Evolutionary conservation across 2,329 filamentous ascomycete genomes (phyloP), one percentile per base, ranked within the genome.

Genomic region (Stachybotrys chlorohalonatus): DNA sequence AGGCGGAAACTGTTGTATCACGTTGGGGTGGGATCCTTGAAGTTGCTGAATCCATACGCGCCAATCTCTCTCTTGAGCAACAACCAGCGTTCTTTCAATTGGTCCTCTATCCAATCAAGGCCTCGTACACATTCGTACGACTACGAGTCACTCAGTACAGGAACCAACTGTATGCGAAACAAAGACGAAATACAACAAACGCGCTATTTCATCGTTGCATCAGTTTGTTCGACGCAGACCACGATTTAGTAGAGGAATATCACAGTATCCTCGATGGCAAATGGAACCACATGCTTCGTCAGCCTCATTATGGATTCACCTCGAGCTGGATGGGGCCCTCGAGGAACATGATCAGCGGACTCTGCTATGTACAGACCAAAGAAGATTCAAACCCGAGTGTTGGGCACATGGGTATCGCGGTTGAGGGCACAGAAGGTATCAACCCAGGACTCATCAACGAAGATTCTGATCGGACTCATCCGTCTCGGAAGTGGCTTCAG

Each of bases 41-140:
- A 2, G 66, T 70, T 11, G 77, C 79, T 1, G 63, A 77, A 52
- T 63, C 63, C 0, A 66, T 83, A 1, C 70, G 78, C 53, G 64
- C 72, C n/a, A 64, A 66, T 5, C 64, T 83, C 1, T 63, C 72
- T 0, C 63, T 66, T 0, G 69, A 69, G 0, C 68, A 74, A 11
- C 75, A 76, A 53, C 70, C 80, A 2, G 74, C 80, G 1, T 80
- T 81, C 58, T 85, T 82, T 66, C 75, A 86, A 60, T 75, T 82
- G 50, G 75, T 85, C 11, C 71, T 82, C n/a, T 80, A 86, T 55
- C 81, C 82, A 1, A 74, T 80, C 53, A 75, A 78, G 47, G 80
- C 82, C 6, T 80, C 75, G 11, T 72, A 75, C n/a, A 76, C 78
- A 48, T 77, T 78, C 58, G 73, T 75, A 15, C 70, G 75, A 31